A percentile compares a stretch with the other conserved stretches of the same genome.
These are phyloP conservation scores for Papilionanthe hybrid DNA, from an alignment of 116 monocot genomes.

Conservation along the genomic window DNA sequence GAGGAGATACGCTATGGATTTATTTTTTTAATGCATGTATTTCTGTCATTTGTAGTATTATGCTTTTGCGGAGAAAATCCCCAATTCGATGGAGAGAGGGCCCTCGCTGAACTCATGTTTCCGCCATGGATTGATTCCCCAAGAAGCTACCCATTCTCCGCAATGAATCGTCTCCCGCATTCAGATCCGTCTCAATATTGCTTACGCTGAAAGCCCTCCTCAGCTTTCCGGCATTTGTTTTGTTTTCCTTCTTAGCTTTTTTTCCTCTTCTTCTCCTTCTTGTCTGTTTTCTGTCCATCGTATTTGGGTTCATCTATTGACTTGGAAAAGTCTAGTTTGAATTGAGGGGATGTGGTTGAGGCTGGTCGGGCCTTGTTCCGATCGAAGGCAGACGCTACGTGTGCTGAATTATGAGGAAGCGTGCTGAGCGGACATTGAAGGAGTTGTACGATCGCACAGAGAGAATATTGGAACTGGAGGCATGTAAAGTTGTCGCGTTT, in stretches of 20 bases:
- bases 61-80: neutral
- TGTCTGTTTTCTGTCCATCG: neutral
- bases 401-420: constrained; percentile 24
- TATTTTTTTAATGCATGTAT: neutral
- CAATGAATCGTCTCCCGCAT: neutral
- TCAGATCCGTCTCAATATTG: constrained; percentile 9
- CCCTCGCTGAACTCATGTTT: constrained; percentile 1
- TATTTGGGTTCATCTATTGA: neutral
- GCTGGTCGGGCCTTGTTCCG: neutral
- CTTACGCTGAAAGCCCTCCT: neutral
- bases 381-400: neutral
- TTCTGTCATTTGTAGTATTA: neutral
- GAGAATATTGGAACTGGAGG: constrained; percentile 29
- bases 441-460: constrained; percentile 31
- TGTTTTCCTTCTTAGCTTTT: neutral
- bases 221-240: constrained; percentile 1
- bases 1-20: neutral
- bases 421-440: constrained; percentile 18
- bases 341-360: neutral
- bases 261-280: neutral
- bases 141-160: neutral
- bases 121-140: constrained; percentile 17
- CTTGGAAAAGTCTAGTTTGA: constrained; percentile 1
- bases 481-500: constrained; percentile 37
- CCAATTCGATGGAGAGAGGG: constrained; percentile 1